phyloP scores from a whole-genome alignment of 768 basidiomycete species.

The Tulasnella sp. region DNA sequence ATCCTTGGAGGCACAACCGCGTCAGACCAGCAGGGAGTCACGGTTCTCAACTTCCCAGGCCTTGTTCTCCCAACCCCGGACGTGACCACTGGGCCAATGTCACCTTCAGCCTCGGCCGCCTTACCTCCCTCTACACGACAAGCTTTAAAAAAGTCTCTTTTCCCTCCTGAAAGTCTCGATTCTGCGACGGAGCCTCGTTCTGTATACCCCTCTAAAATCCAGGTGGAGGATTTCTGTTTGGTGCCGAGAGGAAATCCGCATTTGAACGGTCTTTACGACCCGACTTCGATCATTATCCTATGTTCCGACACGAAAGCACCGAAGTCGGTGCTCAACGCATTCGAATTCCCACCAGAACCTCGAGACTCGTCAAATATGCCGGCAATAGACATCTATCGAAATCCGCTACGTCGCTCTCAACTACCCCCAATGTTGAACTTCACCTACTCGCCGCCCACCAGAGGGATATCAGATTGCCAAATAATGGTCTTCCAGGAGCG shows the following conservation, averaged over 20 bases:
- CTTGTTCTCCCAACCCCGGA: conserved; percentile 57
- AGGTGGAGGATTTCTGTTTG: conserved; percentile 78
- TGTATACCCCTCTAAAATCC: conserved; percentile 49
- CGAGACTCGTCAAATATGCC: conserved; percentile 35
- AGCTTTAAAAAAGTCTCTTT: conserved; percentile 66
- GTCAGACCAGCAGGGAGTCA: conserved; percentile 62
- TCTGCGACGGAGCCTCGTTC: conserved; percentile 56
- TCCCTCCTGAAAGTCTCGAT: conserved; percentile 45
- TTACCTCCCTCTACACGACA: conserved; percentile 53
- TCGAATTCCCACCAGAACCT: conserved; percentile 65
- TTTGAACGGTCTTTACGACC: conserved; percentile 67
- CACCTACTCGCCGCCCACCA: not conserved
- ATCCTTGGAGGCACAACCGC: conserved; percentile 75
- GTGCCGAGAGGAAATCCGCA: conserved; percentile 73
- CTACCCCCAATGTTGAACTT: conserved; percentile 23
- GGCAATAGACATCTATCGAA: conserved; percentile 42
- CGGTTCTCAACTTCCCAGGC: conserved; percentile 67
- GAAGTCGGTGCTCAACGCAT: conserved; percentile 60
- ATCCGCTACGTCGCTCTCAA: conserved; percentile 37
- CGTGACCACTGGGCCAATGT: conserved; percentile 43
- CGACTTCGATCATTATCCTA: conserved; percentile 62
- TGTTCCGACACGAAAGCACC: conserved; percentile 55
- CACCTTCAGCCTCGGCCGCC: not conserved
- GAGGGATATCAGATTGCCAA: not conserved
- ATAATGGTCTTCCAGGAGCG: conserved; percentile 52